phyloP scores from a whole-genome alignment of 2,329 filamentous ascomycete species.

The Lecanicillium sp. region DNA sequence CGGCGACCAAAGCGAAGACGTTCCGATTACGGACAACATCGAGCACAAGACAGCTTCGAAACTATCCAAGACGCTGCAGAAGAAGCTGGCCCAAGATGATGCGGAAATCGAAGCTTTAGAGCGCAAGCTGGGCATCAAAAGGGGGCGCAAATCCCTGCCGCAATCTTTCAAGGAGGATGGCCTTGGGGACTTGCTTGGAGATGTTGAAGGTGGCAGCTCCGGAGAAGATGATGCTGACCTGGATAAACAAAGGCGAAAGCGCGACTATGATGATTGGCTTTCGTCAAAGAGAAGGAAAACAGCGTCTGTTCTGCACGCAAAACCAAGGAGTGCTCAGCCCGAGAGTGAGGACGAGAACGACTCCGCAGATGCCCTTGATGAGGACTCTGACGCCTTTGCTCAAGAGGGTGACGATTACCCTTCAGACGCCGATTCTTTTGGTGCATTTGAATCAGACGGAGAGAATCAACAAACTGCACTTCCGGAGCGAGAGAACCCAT shows the following conservation, averaged over 20 bases:
- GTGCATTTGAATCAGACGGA: constrained; percentile 33
- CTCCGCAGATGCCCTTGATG: constrained; percentile 25
- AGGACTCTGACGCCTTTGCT: constrained; percentile 26
- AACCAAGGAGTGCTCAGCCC: constrained; percentile 23
- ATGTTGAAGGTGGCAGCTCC: constrained; percentile 45
- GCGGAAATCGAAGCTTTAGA: constrained; percentile 83
- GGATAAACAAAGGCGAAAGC: constrained; percentile 57
- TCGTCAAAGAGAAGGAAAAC: constrained; percentile 48
- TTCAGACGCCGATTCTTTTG: constrained; percentile 30
- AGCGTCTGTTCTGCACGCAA: constrained; percentile 21
- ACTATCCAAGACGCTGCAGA: constrained; percentile 40
- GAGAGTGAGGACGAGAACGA: constrained; percentile 24
- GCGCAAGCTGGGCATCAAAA: constrained; percentile 76
- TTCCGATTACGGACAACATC: constrained; percentile 19
- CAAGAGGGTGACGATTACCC: constrained; percentile 27
- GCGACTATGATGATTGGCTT: constrained; percentile 55
- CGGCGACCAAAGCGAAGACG: constrained; percentile 19
- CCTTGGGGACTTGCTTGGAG: constrained; percentile 69
- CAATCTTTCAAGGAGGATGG: constrained; percentile 77
- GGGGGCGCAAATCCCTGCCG: constrained; percentile 65
- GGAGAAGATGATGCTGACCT: constrained; percentile 43
- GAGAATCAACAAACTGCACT: constrained; percentile 31
- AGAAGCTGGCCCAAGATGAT: constrained; percentile 72
- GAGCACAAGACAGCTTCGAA: constrained; percentile 22
- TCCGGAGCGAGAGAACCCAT: constrained; percentile 74